phyloP scores from a whole-genome alignment of 495 filamentous ascomycete species.

The Penicillium nucicola region DNA sequence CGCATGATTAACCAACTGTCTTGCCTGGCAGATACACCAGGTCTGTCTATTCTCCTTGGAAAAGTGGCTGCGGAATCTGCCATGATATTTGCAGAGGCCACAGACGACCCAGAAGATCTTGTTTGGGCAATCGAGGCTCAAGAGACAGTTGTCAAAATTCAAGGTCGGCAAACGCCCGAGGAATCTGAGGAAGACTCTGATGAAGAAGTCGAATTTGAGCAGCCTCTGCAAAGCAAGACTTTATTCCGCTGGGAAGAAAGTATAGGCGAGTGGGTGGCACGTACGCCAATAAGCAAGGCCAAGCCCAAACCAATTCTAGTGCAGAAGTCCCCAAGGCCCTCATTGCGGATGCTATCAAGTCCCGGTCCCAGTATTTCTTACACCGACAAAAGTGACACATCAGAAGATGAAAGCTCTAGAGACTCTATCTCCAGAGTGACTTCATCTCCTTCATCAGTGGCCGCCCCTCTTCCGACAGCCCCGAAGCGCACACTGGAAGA shows the following conservation, averaged over 20 bases:
- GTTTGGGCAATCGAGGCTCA: slow-evolving; percentile 48
- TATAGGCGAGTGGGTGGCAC: slow-evolving; percentile 53
- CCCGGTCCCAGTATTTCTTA: slow-evolving; percentile 9
- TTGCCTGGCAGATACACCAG: slow-evolving; percentile 16
- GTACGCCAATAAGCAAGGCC: slow-evolving; percentile 36
- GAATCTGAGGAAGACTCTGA: slow-evolving; percentile 6
- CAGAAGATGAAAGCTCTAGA: slow-evolving; percentile 14
- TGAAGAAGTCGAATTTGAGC: slow-evolving; percentile 9
- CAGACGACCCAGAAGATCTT: slow-evolving; percentile 45
- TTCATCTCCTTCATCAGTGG: slow-evolving; percentile 24
- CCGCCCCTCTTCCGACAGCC: slow-evolving; percentile 23
- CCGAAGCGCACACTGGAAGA: slow-evolving; percentile 19
- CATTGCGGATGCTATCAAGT: slow-evolving; percentile 4
- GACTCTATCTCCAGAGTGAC: slow-evolving; percentile 24
- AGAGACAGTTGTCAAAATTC: slow-evolving; percentile 26
- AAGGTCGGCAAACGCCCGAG: not conserved
- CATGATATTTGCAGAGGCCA: slow-evolving; percentile 45
- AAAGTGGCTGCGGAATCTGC: slow-evolving; percentile 46
- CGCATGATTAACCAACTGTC: slow-evolving; percentile 29
- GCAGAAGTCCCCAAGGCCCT: slow-evolving; percentile 4
- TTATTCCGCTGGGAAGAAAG: slow-evolving; percentile 54
- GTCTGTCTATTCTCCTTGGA: slow-evolving; percentile 29
- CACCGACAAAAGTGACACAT: slow-evolving; percentile 27
- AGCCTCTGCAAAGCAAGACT: slow-evolving; percentile 13
- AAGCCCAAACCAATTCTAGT: slow-evolving; percentile 10